Conservation (phyloP, 495 filamentous ascomycete species). For the Penicillium manginii region DNA sequence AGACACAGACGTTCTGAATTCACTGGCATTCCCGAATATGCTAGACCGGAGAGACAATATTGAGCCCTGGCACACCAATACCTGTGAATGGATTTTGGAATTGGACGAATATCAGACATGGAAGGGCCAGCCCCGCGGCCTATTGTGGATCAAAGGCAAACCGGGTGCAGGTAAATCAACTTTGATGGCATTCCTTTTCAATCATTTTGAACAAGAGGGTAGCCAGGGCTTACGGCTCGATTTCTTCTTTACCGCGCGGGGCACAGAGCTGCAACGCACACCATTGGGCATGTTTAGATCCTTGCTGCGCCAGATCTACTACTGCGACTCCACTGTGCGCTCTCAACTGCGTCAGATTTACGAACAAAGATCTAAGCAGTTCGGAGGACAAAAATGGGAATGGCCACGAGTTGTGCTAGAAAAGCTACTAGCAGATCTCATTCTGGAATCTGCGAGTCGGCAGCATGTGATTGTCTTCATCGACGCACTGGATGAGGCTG, state of each 20-base stretch:
- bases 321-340: neutral
- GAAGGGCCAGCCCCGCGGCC: conserved; percentile 15
- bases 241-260: neutral
- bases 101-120: conserved; percentile 16
- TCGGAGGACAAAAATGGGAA: neutral
- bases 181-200: conserved; percentile 31
- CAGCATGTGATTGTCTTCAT: neutral
- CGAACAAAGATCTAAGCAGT: neutral
- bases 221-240: neutral
- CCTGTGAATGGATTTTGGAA: conserved; percentile 20
- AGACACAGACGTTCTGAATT: neutral
- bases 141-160: conserved; percentile 54
- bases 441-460: neutral
- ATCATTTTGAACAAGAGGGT: conserved; percentile 7
- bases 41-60: conserved; percentile 14
- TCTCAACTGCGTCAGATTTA: neutral
- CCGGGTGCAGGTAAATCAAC: conserved; percentile 54
- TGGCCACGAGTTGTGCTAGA: neutral
- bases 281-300: neutral
- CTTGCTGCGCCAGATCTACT: neutral
- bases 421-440: neutral
- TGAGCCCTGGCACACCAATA: conserved; percentile 27
- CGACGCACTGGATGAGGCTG: neutral
- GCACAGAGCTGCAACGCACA: neutral
- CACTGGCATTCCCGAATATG: conserved; percentile 13